Percentiles rank a stretch among this genome's conserved stretches.
Conservation (phyloP, 2,329 filamentous ascomycete species). For the Colletotrichum trifolii region DNA sequence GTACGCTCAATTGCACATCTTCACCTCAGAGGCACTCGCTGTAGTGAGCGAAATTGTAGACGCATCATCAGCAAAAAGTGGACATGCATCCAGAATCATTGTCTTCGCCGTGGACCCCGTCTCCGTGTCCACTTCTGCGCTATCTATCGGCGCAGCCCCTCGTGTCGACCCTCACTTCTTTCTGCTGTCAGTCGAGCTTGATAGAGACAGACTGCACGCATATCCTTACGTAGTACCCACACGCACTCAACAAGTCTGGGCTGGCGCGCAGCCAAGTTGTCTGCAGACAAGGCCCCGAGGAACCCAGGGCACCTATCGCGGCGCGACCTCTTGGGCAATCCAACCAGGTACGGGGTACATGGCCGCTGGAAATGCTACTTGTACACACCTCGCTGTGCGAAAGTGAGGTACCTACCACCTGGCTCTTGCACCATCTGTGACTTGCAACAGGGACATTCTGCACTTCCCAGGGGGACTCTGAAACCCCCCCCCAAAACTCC, state of each 20-base stretch:
- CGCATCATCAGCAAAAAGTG: too few species aligned
- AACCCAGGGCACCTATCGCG: slow-evolving; percentile 13
- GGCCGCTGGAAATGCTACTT: neutral
- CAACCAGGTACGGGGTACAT: neutral
- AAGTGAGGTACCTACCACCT: neutral
- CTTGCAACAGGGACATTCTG: slow-evolving; percentile 19
- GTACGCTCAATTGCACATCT: too few species aligned
- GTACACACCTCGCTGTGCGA: neutral
- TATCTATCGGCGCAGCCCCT: too few species aligned
- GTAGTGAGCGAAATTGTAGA: too few species aligned
- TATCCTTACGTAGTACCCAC: slow-evolving; percentile 8
- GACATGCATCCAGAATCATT: too few species aligned
- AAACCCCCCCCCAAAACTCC: slow-evolving; percentile 34
- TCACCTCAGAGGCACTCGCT: too few species aligned
- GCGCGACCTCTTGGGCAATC: slow-evolving; percentile 16
- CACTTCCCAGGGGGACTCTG: slow-evolving; percentile 32
- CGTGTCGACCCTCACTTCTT: neutral
- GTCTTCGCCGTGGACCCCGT: too few species aligned
- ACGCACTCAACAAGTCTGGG: slow-evolving; percentile 25
- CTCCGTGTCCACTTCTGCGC: too few species aligned
- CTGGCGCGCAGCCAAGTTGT: slow-evolving; percentile 22
- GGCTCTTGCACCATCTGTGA: slow-evolving; percentile 7
- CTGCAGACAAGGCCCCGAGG: neutral
- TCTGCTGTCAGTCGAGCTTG: neutral
- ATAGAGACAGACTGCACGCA: neutral